A percentile compares a stretch with the other conserved stretches of the same genome.
Evolutionary conservation across 2,329 filamentous ascomycete species (phyloP).

Genomic region (Talaromyces sp.): DNA sequence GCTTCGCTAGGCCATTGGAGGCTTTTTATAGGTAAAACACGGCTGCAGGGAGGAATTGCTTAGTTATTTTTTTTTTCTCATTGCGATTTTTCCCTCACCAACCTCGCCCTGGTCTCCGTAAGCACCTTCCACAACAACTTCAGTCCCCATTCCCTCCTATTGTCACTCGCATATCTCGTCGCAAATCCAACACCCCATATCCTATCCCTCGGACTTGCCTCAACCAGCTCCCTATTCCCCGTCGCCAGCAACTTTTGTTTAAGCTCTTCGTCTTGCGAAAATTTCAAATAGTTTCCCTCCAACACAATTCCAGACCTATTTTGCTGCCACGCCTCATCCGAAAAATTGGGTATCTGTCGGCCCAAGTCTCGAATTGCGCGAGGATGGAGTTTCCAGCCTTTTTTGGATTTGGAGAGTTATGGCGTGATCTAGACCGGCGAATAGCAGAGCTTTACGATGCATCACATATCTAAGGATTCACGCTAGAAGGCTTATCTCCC

Average conservation of each 20-base stretch:
- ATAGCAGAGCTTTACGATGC: constrained; percentile 35
- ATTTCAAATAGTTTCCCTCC: constrained; percentile 33
- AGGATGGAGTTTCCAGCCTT: constrained; percentile 17
- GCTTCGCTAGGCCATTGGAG: too few species aligned
- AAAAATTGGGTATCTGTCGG: constrained; percentile 31
- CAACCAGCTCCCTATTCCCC: constrained; percentile 29
- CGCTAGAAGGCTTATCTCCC: constrained; percentile 4
- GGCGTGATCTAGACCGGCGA: constrained; percentile 18
- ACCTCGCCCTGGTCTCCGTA: constrained; percentile 31
- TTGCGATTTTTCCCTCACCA: constrained; percentile 19
- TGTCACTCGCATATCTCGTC: constrained; percentile 27
- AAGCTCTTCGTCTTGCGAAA: constrained; percentile 29
- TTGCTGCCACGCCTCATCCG: constrained; percentile 27
- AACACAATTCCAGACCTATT: constrained; percentile 29
- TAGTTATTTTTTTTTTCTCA: not conserved
- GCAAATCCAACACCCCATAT: constrained; percentile 36
- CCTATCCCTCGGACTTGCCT: constrained; percentile 35
- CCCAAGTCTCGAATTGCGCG: constrained; percentile 26
- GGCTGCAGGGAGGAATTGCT: too few species aligned
- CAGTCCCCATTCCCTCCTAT: constrained; percentile 29
- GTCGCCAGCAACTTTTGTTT: constrained; percentile 28
- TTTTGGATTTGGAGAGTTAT: not conserved
- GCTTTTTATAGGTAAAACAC: too few species aligned
- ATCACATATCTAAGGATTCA: constrained; percentile 29
- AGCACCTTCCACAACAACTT: constrained; percentile 33